Evolutionary conservation across 805 yeast species (phyloP).

Genomic region (Kuraishia cidri): DNA sequence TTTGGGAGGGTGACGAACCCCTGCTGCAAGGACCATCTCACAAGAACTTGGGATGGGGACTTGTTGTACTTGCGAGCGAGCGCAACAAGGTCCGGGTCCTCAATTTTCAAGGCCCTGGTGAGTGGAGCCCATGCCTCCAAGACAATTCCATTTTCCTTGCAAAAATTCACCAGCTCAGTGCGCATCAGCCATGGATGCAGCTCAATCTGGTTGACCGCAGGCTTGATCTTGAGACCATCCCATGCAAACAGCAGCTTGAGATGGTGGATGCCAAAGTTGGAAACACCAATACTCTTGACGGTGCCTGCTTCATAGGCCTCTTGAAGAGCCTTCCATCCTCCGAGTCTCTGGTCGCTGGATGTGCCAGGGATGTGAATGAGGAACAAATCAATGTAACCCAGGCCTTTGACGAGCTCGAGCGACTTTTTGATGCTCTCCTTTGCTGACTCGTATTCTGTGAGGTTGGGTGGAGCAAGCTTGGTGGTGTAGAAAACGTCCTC

Average conservation of each 20-base stretch:
- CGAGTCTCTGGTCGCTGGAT: conserved; percentile 30
- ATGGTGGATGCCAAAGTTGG: conserved; percentile 55
- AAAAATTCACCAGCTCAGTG: conserved; percentile 32
- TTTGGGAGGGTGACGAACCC: conserved; percentile 39
- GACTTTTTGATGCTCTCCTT: conserved; percentile 28
- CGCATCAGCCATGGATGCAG: conserved; percentile 41
- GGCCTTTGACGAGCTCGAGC: conserved; percentile 20
- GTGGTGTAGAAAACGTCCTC: conserved; percentile 31
- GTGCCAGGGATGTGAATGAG: conserved; percentile 44
- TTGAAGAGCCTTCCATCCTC: conserved; percentile 47
- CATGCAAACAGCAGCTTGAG: conserved; percentile 44
- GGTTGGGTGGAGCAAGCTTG: conserved; percentile 43
- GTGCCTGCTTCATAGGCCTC: conserved; percentile 41
- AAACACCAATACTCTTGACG: conserved; percentile 50
- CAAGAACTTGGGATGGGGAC: conserved; percentile 48
- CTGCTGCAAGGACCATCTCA: conserved; percentile 60
- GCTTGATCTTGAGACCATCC: conserved; percentile 35
- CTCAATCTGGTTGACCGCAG: conserved; percentile 42
- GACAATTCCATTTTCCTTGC: conserved; percentile 33
- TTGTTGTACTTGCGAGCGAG: conserved; percentile 40
- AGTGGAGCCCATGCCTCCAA: conserved; percentile 60
- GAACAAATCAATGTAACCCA: conserved; percentile 48
- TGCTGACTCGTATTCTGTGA: conserved; percentile 31
- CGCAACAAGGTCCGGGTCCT: conserved; percentile 30
- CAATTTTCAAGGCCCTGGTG: conserved; percentile 40